These are phyloP conservation scores for Fomitiporia mediterranea DNA, from an alignment of 1,284 basidiomycete species.

Conservation along the genomic window DNA sequence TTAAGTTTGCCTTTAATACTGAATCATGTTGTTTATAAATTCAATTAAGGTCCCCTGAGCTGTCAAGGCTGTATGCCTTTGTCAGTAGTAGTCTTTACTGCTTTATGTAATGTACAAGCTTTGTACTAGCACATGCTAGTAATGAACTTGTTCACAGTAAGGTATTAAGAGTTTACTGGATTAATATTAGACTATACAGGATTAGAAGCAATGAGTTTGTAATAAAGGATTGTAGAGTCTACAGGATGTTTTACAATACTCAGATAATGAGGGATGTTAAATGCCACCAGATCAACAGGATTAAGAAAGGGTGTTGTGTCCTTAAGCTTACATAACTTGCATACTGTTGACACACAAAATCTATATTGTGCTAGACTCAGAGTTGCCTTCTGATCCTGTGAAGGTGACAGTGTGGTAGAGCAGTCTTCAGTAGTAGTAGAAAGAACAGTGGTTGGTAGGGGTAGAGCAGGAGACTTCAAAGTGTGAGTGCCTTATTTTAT, in stretches of 20 bases:
- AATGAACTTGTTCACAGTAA: constrained; percentile 72
- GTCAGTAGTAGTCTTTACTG: constrained; percentile 81
- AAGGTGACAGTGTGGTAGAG: constrained; percentile 32
- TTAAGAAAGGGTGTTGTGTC: constrained; percentile 79
- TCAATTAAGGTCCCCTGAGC: constrained; percentile 80
- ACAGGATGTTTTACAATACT: constrained; percentile 87
- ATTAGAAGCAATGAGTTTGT: constrained; percentile 76
- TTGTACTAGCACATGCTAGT: constrained; percentile 81
- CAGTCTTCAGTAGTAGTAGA: constrained; percentile 25
- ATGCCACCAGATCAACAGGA: constrained; percentile 88
- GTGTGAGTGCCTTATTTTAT: too few relatives aligned
- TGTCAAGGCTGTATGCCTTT: constrained; percentile 92
- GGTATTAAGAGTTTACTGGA: constrained; percentile 67
- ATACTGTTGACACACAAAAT: constrained; percentile 76
- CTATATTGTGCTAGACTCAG: constrained; percentile 70
- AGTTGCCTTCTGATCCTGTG: constrained; percentile 34
- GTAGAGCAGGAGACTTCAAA: constrained; percentile 66
- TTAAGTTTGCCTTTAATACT: too few relatives aligned
- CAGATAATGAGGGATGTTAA: constrained; percentile 90
- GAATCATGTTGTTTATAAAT: too few relatives aligned
- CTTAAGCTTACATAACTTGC: constrained; percentile 83
- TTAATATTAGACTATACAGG: constrained; percentile 72
- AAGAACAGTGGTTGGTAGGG: constrained; percentile 39
- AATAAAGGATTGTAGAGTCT: constrained; percentile 92
- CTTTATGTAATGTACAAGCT: too few relatives aligned